These are phyloP conservation scores for Turnera subulata DNA, from an alignment of 345 rosid genomes.

Conservation along the genomic window DNA sequence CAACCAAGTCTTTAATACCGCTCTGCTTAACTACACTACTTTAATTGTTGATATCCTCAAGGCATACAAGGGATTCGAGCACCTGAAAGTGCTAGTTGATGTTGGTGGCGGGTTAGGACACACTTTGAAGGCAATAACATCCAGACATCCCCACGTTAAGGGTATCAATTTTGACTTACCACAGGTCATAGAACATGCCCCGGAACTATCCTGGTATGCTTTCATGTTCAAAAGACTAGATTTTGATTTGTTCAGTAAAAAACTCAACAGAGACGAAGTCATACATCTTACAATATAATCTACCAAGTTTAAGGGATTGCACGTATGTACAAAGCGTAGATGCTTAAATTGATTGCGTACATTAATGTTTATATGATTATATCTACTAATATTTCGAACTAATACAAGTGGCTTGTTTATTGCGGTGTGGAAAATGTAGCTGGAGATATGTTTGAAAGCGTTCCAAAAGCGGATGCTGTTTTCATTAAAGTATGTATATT, in stretches of 20 bases:
- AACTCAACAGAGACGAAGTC: too few species aligned
- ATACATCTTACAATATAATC: too few species aligned
- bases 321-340: too few species aligned
- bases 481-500: background rate
- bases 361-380: too few species aligned
- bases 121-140: background rate
- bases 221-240: too few species aligned
- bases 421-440: conserved; percentile 2
- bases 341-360: too few species aligned
- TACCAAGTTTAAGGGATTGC: too few species aligned
- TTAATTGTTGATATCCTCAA: background rate
- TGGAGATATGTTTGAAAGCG: conserved; percentile 6
- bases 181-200: background rate
- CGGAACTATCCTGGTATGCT: background rate
- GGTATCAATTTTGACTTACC: background rate
- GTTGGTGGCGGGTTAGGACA: conserved; percentile 8
- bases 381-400: too few species aligned
- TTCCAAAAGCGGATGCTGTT: conserved; percentile 1
- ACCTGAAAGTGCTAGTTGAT: conserved; percentile 1
- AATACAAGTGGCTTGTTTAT: too few species aligned
- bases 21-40: conserved; percentile 4
- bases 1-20: conserved; percentile 1
- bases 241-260: too few species aligned
- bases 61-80: conserved; percentile 4
- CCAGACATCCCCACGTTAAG: background rate